Evolutionary conservation across 2,329 filamentous ascomycete species (phyloP).

Genomic region (Orbilia oligospora): DNA sequence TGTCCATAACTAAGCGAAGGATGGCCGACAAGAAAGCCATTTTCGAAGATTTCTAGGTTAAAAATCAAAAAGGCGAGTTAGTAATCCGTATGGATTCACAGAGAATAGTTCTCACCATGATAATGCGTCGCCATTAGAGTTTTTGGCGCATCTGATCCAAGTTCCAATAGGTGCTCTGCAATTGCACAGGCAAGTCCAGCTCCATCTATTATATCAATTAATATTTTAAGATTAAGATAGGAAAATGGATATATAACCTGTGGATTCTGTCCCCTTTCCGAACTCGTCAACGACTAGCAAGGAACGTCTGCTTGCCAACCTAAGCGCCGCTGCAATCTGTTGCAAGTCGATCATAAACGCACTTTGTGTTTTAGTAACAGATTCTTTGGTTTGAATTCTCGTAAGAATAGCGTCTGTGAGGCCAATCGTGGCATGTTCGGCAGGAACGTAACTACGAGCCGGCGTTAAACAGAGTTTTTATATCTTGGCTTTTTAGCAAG

Average conservation of each 20-base stretch:
- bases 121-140: conserved; percentile 76
- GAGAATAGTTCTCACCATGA: conserved; percentile 66
- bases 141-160: conserved; percentile 71
- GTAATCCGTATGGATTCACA: background rate
- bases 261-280: conserved; percentile 77
- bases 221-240: background rate
- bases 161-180: conserved; percentile 72
- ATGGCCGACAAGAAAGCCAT: conserved; percentile 71
- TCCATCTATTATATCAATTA: conserved; percentile 70
- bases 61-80: background rate
- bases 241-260: conserved; percentile 66
- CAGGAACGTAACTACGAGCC: conserved; percentile 83
- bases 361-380: conserved; percentile 76
- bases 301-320: conserved; percentile 80
- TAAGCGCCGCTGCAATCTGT: conserved; percentile 83
- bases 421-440: conserved; percentile 80
- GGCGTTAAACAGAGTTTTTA: background rate
- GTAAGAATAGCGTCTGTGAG: conserved; percentile 92
- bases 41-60: conserved; percentile 77
- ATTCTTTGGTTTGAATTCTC: conserved; percentile 69
- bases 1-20: conserved; percentile 75
- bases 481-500: background rate
- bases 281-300: conserved; percentile 95
- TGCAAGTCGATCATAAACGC: conserved; percentile 87
- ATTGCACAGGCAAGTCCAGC: conserved; percentile 76